Percentiles rank a stretch among this genome's conserved stretches.
Conservation (phyloP, 768 basidiomycete genomes). For the Calvatia gigantea region DNA sequence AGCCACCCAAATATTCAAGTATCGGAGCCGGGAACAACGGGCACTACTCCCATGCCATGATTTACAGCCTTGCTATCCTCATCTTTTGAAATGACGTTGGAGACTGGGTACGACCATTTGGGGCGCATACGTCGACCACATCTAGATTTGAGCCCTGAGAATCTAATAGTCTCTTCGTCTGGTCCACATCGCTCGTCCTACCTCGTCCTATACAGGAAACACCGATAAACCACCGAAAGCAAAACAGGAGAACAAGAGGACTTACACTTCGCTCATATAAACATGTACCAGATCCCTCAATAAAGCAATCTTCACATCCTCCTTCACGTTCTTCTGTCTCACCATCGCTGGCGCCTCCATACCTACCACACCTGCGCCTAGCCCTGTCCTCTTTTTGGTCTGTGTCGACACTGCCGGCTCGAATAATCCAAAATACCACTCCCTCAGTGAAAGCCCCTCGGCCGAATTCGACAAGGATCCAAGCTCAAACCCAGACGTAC, state of each 20-base stretch:
- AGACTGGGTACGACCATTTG: constrained; percentile 43
- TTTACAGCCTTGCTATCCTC: constrained; percentile 61
- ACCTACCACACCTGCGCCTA: constrained; percentile 7
- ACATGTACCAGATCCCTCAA: constrained; percentile 74
- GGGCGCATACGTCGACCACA: constrained; percentile 60
- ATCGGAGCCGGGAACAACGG: constrained; percentile 42
- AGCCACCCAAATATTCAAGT: constrained; percentile 38
- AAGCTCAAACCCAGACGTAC: neutral
- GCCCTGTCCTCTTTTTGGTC: constrained; percentile 13
- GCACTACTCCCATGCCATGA: constrained; percentile 69
- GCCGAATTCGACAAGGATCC: neutral
- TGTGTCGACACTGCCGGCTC: constrained; percentile 23
- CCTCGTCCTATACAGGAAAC: constrained; percentile 1
- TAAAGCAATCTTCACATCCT: constrained; percentile 51
- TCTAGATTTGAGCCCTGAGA: constrained; percentile 81
- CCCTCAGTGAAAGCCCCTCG: constrained; percentile 38
- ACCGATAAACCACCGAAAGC: neutral
- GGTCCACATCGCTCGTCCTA: constrained; percentile 51
- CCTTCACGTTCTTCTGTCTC: constrained; percentile 39
- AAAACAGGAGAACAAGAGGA: constrained; percentile 15
- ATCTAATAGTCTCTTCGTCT: constrained; percentile 68
- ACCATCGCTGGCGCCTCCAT: constrained; percentile 17
- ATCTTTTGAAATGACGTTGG: constrained; percentile 60
- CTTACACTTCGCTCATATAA: constrained; percentile 77
- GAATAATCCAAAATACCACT: constrained; percentile 51